These are phyloP conservation scores for Setaria viridis DNA, from an alignment of 202 grass and related monocot genomes.

Conservation along the genomic window DNA sequence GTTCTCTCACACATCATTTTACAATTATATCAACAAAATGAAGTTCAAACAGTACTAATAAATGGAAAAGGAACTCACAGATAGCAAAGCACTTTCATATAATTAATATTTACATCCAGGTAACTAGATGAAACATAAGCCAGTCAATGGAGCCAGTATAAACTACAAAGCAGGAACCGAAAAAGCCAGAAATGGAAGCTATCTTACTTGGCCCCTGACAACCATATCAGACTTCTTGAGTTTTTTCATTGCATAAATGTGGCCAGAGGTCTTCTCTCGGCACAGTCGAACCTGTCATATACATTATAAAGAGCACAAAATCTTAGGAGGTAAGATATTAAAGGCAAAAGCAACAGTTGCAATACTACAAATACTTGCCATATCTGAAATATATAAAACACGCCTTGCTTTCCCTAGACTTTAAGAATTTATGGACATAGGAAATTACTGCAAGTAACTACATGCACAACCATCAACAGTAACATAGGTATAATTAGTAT, in stretches of 20 bases:
- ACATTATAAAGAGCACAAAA: conserved; percentile 35
- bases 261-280: conserved; percentile 82
- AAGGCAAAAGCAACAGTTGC: conserved; percentile 19
- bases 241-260: conserved; percentile 99
- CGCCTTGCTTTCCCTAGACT: neutral
- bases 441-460: conserved; percentile 34
- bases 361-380: conserved; percentile 13
- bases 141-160: too few relatives aligned
- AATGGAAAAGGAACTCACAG: neutral
- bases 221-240: conserved; percentile 99
- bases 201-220: conserved; percentile 92
- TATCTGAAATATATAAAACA: conserved; percentile 27
- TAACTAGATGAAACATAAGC: too few relatives aligned
- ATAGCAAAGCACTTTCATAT: neutral
- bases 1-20: neutral
- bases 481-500: neutral
- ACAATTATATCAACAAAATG: conserved; percentile 30
- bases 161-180: neutral
- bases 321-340: conserved; percentile 18
- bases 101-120: conserved; percentile 12
- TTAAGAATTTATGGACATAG: conserved; percentile 25
- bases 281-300: conserved; percentile 81
- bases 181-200: conserved; percentile 37
- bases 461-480: conserved; percentile 5
- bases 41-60: neutral